Percentiles rank a stretch among this genome's conserved stretches.
Evolutionary conservation across 2,329 filamentous ascomycete genomes (phyloP).

Genomic region (Talaromyces sp.): DNA sequence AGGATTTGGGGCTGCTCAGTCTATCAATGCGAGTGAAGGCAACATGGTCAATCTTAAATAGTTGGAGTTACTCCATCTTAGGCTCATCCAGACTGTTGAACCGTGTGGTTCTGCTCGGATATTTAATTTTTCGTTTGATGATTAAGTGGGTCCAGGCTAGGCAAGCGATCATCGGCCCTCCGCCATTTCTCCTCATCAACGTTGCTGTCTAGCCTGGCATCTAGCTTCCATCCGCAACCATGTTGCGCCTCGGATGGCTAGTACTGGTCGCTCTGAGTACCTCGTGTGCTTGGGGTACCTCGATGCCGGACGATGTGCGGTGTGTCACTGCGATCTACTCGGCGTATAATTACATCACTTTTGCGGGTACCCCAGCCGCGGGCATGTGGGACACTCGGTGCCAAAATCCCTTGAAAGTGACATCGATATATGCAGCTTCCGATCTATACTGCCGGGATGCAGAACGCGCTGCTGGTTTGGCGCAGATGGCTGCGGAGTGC

Average conservation of each 20-base stretch:
- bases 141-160: not conserved
- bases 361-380: slow-evolving; percentile 24
- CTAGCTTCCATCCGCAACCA: slow-evolving; percentile 12
- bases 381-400: slow-evolving; percentile 32
- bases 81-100: not conserved
- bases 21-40: no score
- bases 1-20: no score
- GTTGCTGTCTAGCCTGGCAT: not conserved
- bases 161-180: slow-evolving; percentile 9
- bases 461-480: slow-evolving; percentile 27
- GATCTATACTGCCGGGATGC: slow-evolving; percentile 35
- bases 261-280: slow-evolving; percentile 13
- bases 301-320: slow-evolving; percentile 27
- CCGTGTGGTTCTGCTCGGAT: not conserved
- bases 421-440: slow-evolving; percentile 41
- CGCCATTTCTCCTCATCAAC: slow-evolving; percentile 12
- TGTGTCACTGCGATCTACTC: slow-evolving; percentile 38
- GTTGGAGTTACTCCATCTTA: no score
- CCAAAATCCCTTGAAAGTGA: slow-evolving; percentile 35
- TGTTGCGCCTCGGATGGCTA: slow-evolving; percentile 24
- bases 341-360: slow-evolving; percentile 36
- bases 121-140: not conserved
- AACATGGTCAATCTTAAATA: no score
- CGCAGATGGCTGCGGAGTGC: slow-evolving; percentile 24
- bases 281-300: slow-evolving; percentile 8